Percentiles rank a stretch among this genome's conserved stretches.
These are phyloP conservation scores for Kluyveromyces dobzhanskii DNA, from an alignment of 805 yeast genomes.

Conservation along the genomic window DNA sequence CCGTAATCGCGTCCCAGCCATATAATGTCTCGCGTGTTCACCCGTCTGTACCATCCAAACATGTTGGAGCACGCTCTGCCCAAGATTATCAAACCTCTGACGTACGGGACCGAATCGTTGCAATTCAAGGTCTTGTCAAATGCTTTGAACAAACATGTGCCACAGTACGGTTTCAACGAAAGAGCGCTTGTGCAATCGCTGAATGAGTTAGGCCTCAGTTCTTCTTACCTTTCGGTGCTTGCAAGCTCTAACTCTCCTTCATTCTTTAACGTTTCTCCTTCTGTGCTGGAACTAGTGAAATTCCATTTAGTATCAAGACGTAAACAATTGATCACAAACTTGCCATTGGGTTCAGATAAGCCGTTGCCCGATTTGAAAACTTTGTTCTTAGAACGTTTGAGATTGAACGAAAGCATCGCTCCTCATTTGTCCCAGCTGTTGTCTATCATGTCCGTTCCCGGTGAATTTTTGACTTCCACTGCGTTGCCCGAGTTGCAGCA, in stretches of 20 bases:
- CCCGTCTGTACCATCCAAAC: slow-evolving; percentile 22
- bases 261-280: slow-evolving; percentile 26
- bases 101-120: slow-evolving; percentile 20
- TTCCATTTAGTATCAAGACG: slow-evolving; percentile 47
- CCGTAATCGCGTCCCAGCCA: too few species aligned
- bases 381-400: slow-evolving; percentile 40
- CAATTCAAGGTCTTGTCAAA: slow-evolving; percentile 23
- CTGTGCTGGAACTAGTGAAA: slow-evolving; percentile 42
- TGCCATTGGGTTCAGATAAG: slow-evolving; percentile 24
- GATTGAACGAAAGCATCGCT: slow-evolving; percentile 34
- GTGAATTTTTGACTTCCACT: slow-evolving; percentile 39
- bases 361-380: slow-evolving; percentile 31
- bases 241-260: slow-evolving; percentile 28
- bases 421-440: slow-evolving; percentile 33
- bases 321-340: slow-evolving; percentile 32
- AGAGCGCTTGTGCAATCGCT: slow-evolving; percentile 23
- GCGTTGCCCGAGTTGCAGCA: slow-evolving; percentile 64
- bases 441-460: slow-evolving; percentile 55
- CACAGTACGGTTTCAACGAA: slow-evolving; percentile 26
- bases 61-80: slow-evolving; percentile 18
- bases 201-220: slow-evolving; percentile 19
- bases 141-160: slow-evolving; percentile 22
- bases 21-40: slow-evolving; percentile 1
- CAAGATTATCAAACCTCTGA: slow-evolving; percentile 15
- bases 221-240: slow-evolving; percentile 21